Evolutionary conservation across 2,329 filamentous ascomycete species (phyloP).

Genomic region (Aspergillus ustus): DNA sequence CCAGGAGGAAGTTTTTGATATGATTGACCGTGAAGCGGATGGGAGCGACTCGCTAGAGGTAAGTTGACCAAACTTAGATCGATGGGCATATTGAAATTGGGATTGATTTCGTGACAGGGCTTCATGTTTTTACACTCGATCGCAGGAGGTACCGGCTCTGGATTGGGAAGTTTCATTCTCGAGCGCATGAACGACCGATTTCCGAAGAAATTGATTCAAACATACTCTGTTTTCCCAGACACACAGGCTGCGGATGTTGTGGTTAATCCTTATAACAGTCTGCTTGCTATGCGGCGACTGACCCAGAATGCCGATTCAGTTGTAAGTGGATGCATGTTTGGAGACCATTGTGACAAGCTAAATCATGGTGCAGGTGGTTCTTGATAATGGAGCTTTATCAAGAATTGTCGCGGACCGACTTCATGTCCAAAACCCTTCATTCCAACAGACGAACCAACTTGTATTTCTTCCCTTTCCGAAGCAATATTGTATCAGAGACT

Average conservation of each 20-base stretch:
- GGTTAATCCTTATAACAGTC: conserved; percentile 96
- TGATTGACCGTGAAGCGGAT: conserved; percentile 98
- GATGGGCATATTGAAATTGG: background rate
- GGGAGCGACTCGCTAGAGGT: conserved; percentile 96
- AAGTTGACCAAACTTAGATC: conserved; percentile 21
- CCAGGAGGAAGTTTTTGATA: conserved; percentile 97
- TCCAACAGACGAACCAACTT: conserved; percentile 96
- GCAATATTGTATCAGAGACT: background rate
- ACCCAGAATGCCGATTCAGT: conserved; percentile 98
- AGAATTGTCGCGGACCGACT: conserved; percentile 92
- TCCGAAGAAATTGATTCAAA: conserved; percentile 98
- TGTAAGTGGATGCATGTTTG: conserved; percentile 49
- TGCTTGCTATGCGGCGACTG: conserved; percentile 86
- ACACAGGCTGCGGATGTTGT: conserved; percentile 90
- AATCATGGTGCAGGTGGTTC: conserved; percentile 64
- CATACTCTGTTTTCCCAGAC: conserved; percentile 97
- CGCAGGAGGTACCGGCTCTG: conserved; percentile 93
- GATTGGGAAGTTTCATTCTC: conserved; percentile 91
- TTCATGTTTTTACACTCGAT: conserved; percentile 99
- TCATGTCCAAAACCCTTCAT: conserved; percentile 93
- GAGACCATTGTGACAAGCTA: conserved; percentile 24
- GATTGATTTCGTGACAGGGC: conserved; percentile 58
- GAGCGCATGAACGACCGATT: conserved; percentile 97
- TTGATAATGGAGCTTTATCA: conserved; percentile 93
- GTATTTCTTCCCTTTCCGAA: conserved; percentile 51